A percentile compares a stretch with the other conserved stretches of the same genome.
phyloP scores from a whole-genome alignment of 106 monocot species.

The Dioscorea alata region DNA sequence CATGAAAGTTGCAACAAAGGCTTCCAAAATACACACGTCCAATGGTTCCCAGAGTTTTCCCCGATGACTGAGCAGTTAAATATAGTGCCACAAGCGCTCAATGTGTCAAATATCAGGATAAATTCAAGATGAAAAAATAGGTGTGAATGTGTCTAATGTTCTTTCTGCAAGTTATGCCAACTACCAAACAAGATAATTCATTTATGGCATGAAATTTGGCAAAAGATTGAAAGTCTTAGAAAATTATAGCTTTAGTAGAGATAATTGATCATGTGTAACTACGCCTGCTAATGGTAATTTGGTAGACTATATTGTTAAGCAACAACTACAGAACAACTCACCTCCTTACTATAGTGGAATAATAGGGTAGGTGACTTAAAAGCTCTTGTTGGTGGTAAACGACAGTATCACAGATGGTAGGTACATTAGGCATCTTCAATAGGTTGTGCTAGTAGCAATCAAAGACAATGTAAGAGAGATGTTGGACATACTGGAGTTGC shows the following conservation, averaged over 20 bases:
- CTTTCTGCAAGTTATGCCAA: too few relatives aligned
- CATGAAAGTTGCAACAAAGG: neutral
- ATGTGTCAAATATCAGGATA: slow-evolving; percentile 14
- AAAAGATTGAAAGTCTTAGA: too few relatives aligned
- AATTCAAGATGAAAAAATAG: too few relatives aligned
- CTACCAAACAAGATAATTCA: too few relatives aligned
- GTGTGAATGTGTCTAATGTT: too few relatives aligned
- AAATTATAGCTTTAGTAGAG: too few relatives aligned
- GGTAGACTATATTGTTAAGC: neutral
- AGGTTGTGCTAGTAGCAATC: slow-evolving; percentile 23
- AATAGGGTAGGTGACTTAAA: slow-evolving; percentile 51
- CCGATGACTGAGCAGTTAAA: slow-evolving; percentile 72
- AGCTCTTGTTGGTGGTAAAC: slow-evolving; percentile 67
- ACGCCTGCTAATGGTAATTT: too few relatives aligned
- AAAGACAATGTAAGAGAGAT: too few relatives aligned
- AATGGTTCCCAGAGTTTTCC: slow-evolving; percentile 56
- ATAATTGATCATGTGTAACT: too few relatives aligned
- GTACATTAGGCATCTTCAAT: slow-evolving; percentile 54
- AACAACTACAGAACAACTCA: slow-evolving; percentile 5
- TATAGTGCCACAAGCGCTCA: slow-evolving; percentile 61
- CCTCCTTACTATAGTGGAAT: slow-evolving; percentile 55
- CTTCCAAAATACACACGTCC: slow-evolving; percentile 58
- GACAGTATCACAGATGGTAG: slow-evolving; percentile 55
- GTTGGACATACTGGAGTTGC: too few relatives aligned
- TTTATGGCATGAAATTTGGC: too few relatives aligned